phyloP scores from a whole-genome alignment of 345 rosid genomes.

The Geranium brycei region DNA sequence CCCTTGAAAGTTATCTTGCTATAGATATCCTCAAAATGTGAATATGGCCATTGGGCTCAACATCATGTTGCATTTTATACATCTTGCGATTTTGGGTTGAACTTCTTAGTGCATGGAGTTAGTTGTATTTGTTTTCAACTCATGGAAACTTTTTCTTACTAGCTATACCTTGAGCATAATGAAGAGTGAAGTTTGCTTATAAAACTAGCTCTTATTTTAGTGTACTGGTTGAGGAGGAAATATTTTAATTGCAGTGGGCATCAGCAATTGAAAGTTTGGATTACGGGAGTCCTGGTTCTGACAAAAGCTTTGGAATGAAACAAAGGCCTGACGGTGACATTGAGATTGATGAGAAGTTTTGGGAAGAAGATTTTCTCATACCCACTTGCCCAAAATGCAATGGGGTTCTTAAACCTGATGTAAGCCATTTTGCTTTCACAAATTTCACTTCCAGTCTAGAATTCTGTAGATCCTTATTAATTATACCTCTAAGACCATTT shows the following conservation, averaged over 20 bases:
- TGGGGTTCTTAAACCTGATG: slow-evolving; percentile 84
- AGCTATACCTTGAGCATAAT: too few species aligned
- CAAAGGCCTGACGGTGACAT: slow-evolving; percentile 96
- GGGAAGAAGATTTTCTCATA: slow-evolving; percentile 77
- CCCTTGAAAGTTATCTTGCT: background rate
- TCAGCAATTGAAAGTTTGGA: slow-evolving; percentile 77
- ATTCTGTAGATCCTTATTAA: background rate
- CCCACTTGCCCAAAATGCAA: slow-evolving; percentile 71
- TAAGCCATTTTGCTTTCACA: slow-evolving; percentile 20
- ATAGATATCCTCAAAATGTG: background rate
- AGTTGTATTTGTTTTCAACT: background rate
- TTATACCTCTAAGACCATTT: background rate
- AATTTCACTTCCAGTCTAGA: background rate
- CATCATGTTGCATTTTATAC: too few species aligned
- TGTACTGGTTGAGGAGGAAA: background rate
- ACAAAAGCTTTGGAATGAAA: slow-evolving; percentile 91
- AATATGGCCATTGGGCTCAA: background rate
- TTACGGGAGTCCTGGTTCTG: slow-evolving; percentile 61
- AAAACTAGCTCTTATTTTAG: too few species aligned
- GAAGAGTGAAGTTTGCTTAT: too few species aligned
- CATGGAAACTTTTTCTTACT: background rate
- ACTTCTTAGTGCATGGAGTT: background rate
- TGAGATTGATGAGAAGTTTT: slow-evolving; percentile 87
- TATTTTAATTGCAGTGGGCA: slow-evolving; percentile 56
- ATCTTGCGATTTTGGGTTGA: background rate